These are phyloP conservation scores for Gloeopeniophorella convolvens DNA, from an alignment of 768 basidiomycete species.

Conservation along the genomic window DNA sequence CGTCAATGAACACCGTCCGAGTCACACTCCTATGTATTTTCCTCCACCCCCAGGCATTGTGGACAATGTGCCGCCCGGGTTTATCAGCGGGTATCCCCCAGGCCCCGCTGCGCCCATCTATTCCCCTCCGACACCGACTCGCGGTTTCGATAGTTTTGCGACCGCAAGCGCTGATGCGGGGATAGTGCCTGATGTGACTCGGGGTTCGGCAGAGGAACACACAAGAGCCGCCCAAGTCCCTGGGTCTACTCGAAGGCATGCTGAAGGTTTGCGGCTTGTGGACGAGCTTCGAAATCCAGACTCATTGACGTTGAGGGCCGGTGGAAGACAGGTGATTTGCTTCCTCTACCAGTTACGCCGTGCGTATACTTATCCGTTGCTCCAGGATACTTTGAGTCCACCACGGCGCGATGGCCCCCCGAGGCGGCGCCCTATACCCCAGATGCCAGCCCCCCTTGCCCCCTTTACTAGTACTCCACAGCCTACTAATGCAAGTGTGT, in stretches of 20 bases:
- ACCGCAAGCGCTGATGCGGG: not conserved
- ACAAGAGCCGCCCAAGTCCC: not conserved
- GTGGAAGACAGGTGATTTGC: conserved; percentile 1
- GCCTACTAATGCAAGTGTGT: not conserved
- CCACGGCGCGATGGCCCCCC: conserved; percentile 5
- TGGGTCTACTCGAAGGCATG: not conserved
- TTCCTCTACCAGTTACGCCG: too few relatives aligned
- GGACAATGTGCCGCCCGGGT: not conserved
- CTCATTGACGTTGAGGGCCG: not conserved
- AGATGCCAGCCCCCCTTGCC: conserved; percentile 15
- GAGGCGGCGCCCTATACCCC: conserved; percentile 4
- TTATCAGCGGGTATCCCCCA: not conserved
- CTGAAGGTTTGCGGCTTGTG: not conserved
- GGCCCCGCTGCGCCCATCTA: not conserved
- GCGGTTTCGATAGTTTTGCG: not conserved
- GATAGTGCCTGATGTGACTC: not conserved
- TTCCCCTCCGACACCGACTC: conserved; percentile 1
- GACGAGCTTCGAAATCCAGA: not conserved
- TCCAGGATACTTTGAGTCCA: not conserved
- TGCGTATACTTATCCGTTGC: too few relatives aligned
- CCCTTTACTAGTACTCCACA: too few relatives aligned
- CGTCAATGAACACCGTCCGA: too few relatives aligned
- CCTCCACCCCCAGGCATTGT: conserved; percentile 10
- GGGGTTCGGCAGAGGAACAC: conserved; percentile 1
- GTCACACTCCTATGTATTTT: too few relatives aligned